Base-by-base conservation (phyloP, 306 rosid species). In the Canavalia gladiata region DNA sequence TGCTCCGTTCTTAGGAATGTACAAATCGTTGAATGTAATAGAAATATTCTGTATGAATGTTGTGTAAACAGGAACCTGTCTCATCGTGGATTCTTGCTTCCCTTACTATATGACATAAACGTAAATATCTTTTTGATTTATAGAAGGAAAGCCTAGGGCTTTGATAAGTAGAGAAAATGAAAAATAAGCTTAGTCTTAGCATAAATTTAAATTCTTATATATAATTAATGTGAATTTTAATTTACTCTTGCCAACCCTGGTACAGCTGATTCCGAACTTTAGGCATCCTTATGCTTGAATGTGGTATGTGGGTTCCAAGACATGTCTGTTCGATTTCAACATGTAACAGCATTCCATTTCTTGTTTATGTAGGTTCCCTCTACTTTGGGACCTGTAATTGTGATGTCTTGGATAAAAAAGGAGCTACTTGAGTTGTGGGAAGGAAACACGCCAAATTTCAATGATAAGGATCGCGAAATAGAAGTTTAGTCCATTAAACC, bases 391-490 rank as follows among this genome's bases (percentile, higher is more conserved):
- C 99, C 98, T 29, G 93, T 96, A 37, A 18, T 96, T 31, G 79
- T 86, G 59, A 75, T 86, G 43, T 90, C 98, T 55, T 93, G 98
- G 98, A 75, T 89, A 34, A 87, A 93, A 83, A 90, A 90, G 87
- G 99, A 96, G 74, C 86, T 96, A 47, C 75, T 72, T 35, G 99
- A 96, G 85, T 82, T 96, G 63, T 96, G 99, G 98, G 98, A 96
- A 83, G 98, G 97, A 63, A 85, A 84, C 47, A 52, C 81, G 74
- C 91, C 86, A 39, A 92, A 37, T 85, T 28, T 74, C 73, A 87
- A 78, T 2, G 98, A 92, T 49, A 93, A 93, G 82, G 89, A 89
- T 77, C 92, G 81, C 47, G 91, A 90, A 83, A 77, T 89, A 68
- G 97, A 93, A 86, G 89, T 90, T 79, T 94, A 90, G 88, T 50